Percentiles rank a stretch among this genome's conserved stretches.
phyloP scores from a whole-genome alignment of 495 filamentous ascomycete species.

The Letharia lupina region DNA sequence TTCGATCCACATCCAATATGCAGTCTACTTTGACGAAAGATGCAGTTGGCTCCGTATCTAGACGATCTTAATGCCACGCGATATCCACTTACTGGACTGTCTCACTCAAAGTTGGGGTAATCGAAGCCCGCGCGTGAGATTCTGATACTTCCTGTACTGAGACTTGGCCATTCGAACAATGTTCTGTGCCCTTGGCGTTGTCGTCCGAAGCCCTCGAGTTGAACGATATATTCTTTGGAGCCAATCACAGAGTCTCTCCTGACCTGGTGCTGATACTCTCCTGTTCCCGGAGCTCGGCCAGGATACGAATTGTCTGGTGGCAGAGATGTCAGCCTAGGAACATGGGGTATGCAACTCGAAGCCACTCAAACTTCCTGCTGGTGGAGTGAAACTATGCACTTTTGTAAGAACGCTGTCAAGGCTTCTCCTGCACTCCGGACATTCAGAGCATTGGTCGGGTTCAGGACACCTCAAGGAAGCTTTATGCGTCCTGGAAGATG shows the following conservation, averaged over 20 bases:
- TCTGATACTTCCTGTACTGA: neutral
- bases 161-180: neutral
- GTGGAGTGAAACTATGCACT: neutral
- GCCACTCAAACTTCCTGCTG: neutral
- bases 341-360: neutral
- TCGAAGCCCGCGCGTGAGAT: neutral
- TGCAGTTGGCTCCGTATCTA: neutral
- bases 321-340: too few relatives aligned
- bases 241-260: neutral
- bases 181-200: neutral
- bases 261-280: neutral
- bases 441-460: neutral
- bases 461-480: neutral
- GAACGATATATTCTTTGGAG: neutral
- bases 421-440: neutral
- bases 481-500: neutral
- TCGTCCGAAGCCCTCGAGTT: neutral
- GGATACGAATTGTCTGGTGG: neutral
- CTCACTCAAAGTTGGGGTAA: neutral
- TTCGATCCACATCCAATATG: neutral
- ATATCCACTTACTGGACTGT: neutral
- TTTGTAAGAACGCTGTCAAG: neutral
- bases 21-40: neutral
- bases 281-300: neutral
- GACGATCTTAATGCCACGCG: neutral